Base-by-base conservation (phyloP, 2,329 filamentous ascomycete genomes). In the Talaromyces sp. region DNA sequence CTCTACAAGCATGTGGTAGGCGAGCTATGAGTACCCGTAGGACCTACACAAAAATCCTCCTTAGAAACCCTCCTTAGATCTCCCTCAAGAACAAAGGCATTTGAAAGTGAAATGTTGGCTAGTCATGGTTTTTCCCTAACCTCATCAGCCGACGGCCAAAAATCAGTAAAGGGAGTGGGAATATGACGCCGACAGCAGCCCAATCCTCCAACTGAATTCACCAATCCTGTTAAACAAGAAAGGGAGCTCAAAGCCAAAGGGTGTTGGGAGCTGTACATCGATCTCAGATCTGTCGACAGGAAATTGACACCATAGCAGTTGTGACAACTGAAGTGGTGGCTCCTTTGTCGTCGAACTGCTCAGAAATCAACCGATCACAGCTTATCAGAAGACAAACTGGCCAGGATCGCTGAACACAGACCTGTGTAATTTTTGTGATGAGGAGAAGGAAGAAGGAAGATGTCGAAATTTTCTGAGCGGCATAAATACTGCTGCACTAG, bases 221-320 rank as follows among this genome's bases (percentile, higher is more conserved):
- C 83, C 82, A 78, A 80, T 76, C 57, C 40, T 3, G 23, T 7
- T 28, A 55, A 48, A 37, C 61, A 62, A 62, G 44, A 64, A 50
- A 79, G 84, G 87, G 87, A 90, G 82, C 86, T 85, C 83, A 85
- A 84, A 85, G 83, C 82, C 72, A 69, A 71, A 75, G 80, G 72
- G 72, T 70, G 72, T 78, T 78, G 77, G 37, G 81, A 77, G 81
- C 82, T 79, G 78, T 80, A 71, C 67, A 72, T 95, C 85, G 73
- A 77, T 96, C 88, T 96, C 77, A 91, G 88, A 95, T 88, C 90
- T 95, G 92, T 96, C 91, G 90, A 92, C 91, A 87, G 89, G 90
- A 93, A 79, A 91, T 89, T 87, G 84, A 90, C 88, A 92, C 86
- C 90, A 92, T 87, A 77, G 72, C 69, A 79, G 72, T 75, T 78